These are phyloP conservation scores for Cladophialophora psammophila DNA, from an alignment of 2,329 filamentous ascomycete genomes.

Conservation along the genomic window DNA sequence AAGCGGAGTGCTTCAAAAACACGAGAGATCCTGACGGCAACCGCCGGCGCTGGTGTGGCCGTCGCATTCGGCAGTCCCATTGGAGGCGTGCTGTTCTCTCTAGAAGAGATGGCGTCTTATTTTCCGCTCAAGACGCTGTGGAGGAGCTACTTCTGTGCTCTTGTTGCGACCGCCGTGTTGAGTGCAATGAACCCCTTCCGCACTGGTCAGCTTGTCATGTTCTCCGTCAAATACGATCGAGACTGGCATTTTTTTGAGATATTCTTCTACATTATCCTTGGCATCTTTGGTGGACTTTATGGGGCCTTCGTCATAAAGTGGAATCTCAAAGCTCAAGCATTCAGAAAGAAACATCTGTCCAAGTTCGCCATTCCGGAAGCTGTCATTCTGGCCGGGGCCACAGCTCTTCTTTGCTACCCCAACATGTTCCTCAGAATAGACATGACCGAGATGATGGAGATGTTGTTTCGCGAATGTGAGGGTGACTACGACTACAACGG, in stretches of 20 bases:
- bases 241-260: constrained; percentile 98
- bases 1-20: constrained; percentile 91
- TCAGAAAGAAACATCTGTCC: constrained; percentile 89
- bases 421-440: constrained; percentile 95
- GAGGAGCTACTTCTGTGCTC: constrained; percentile 96
- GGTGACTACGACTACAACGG: constrained; percentile 86
- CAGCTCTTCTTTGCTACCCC: constrained; percentile 93
- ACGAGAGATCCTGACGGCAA: constrained; percentile 91
- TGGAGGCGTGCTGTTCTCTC: constrained; percentile 91
- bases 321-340: constrained; percentile 89
- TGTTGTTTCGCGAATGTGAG: constrained; percentile 92
- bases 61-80: constrained; percentile 98
- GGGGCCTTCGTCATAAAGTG: constrained; percentile 98
- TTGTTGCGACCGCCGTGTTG: constrained; percentile 91
- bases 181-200: constrained; percentile 97
- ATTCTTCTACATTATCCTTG: constrained; percentile 88
- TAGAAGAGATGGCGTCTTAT: constrained; percentile 97
- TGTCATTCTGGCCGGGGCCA: constrained; percentile 79
- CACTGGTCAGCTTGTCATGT: constrained; percentile 98
- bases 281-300: constrained; percentile 92
- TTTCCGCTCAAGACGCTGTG: constrained; percentile 98
- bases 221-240: constrained; percentile 93
- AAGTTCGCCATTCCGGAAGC: constrained; percentile 87
- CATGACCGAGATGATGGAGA: constrained; percentile 99
- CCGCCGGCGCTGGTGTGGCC: constrained; percentile 91